Conservation (phyloP, 2,329 filamentous ascomycete genomes). For the Calcarisporium arbuscula region DNA sequence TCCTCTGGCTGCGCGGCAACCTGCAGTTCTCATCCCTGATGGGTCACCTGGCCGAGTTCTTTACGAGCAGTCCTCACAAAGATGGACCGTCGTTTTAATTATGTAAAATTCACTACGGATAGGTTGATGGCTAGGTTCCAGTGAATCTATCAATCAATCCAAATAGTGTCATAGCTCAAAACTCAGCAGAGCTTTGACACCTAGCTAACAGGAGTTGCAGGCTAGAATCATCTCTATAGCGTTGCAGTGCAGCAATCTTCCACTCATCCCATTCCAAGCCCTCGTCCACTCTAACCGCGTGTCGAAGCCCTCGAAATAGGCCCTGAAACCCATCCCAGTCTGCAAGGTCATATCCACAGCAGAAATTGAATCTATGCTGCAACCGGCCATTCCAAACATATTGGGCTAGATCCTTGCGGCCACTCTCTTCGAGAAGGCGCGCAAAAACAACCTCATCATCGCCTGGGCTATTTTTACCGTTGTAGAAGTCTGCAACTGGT, state of each 20-base stretch:
- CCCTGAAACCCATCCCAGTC: conserved; percentile 37
- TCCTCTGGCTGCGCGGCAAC: too few species aligned
- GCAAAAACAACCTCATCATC: conserved; percentile 33
- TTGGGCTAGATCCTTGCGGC: conserved; percentile 25
- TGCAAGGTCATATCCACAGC: conserved; percentile 32
- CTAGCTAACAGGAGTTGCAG: conserved; percentile 13
- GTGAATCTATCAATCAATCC: too few species aligned
- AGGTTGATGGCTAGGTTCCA: too few species aligned
- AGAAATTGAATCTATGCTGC: conserved; percentile 33
- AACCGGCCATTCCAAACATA: conserved; percentile 30
- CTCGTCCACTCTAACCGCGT: conserved; percentile 23
- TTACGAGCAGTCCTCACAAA: too few species aligned
- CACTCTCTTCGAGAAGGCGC: conserved; percentile 22
- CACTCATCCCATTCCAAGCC: conserved; percentile 31
- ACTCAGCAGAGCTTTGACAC: neutral
- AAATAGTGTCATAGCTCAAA: too few species aligned
- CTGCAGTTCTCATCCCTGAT: too few species aligned
- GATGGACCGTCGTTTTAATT: too few species aligned
- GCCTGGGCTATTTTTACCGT: conserved; percentile 25
- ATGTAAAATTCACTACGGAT: too few species aligned
- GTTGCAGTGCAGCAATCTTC: conserved; percentile 27
- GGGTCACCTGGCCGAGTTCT: too few species aligned
- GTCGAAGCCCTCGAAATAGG: conserved; percentile 32
- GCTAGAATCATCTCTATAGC: conserved; percentile 22
- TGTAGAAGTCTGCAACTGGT: conserved; percentile 34